Conservation (phyloP, 257 asterid species). For the Nicotiana knightiana region DNA sequence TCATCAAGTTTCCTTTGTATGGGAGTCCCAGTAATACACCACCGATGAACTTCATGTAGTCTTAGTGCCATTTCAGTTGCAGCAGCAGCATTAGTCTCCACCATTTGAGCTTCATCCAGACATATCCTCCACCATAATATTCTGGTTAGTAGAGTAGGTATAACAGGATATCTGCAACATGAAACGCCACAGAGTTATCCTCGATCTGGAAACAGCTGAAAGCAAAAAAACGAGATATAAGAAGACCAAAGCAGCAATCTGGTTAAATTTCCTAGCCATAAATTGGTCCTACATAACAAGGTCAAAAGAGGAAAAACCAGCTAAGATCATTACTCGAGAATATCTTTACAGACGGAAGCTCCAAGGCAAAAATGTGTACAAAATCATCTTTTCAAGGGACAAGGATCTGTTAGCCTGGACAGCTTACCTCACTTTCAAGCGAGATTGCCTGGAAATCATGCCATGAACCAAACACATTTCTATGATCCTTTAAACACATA, state of each 20-base stretch:
- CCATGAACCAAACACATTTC: background rate
- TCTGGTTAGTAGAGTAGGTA: slow-evolving; percentile 91
- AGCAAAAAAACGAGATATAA: background rate
- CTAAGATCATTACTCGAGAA: background rate
- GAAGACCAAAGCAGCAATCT: background rate
- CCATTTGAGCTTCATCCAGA: slow-evolving; percentile 99
- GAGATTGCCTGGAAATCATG: background rate
- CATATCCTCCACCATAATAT: slow-evolving; percentile 98
- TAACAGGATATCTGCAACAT: slow-evolving; percentile 72
- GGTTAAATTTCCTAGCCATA: background rate
- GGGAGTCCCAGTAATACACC: slow-evolving; percentile 99
- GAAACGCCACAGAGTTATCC: slow-evolving; percentile 4
- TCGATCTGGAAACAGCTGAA: background rate
- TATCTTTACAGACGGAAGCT: background rate
- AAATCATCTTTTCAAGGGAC: background rate
- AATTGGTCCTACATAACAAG: background rate
- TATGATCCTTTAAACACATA: background rate
- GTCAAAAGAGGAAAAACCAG: background rate
- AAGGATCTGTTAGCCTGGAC: background rate
- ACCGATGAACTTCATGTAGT: slow-evolving; percentile 76
- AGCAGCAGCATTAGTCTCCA: slow-evolving; percentile 89
- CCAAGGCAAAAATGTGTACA: background rate
- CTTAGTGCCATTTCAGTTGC: slow-evolving; percentile 91
- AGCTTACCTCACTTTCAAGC: background rate
- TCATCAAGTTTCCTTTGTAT: slow-evolving; percentile 92